Conservation (phyloP, 805 yeast species). For the Kazachstania kunashirensis region DNA sequence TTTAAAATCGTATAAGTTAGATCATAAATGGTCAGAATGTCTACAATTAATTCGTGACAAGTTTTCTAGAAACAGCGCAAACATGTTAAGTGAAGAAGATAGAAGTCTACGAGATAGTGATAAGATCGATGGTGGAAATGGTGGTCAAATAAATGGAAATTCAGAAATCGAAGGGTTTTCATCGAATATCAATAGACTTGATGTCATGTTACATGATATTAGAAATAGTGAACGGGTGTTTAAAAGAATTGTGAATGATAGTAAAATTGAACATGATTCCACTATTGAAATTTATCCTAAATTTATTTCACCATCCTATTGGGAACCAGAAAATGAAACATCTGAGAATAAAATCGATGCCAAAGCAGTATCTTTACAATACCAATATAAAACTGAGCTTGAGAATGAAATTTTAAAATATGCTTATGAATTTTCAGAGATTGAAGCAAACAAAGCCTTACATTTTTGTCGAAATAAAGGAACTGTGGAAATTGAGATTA, state of each 20-base stretch:
- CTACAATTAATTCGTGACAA: conserved; percentile 14
- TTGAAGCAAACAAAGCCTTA: conserved; percentile 51
- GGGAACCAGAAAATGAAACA: conserved; percentile 42
- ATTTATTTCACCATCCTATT: conserved; percentile 65
- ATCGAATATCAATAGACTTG: conserved; percentile 44
- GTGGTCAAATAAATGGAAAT: background rate
- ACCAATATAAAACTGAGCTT: background rate
- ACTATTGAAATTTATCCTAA: conserved; percentile 39
- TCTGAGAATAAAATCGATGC: background rate
- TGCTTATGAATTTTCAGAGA: conserved; percentile 32
- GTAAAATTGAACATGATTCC: conserved; percentile 5
- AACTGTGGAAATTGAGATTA: conserved; percentile 48
- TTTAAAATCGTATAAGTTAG: conserved; percentile 15
- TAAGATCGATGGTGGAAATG: conserved; percentile 3
- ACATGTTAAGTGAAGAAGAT: background rate
- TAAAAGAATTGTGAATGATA: conserved; percentile 26
- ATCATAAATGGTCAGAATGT: conserved; percentile 21
- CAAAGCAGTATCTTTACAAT: background rate
- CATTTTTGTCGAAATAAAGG: conserved; percentile 53
- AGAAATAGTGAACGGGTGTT: conserved; percentile 44
- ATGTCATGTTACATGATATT: conserved; percentile 77
- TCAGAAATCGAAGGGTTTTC: conserved; percentile 7
- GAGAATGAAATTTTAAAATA: conserved; percentile 26
- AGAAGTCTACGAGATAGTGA: background rate
- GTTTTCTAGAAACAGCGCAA: conserved; percentile 3